Evolutionary conservation across 805 yeast genomes (phyloP), one percentile per base, ranked within the genome.

Genomic region (Danielozyma ontarioensis): DNA sequence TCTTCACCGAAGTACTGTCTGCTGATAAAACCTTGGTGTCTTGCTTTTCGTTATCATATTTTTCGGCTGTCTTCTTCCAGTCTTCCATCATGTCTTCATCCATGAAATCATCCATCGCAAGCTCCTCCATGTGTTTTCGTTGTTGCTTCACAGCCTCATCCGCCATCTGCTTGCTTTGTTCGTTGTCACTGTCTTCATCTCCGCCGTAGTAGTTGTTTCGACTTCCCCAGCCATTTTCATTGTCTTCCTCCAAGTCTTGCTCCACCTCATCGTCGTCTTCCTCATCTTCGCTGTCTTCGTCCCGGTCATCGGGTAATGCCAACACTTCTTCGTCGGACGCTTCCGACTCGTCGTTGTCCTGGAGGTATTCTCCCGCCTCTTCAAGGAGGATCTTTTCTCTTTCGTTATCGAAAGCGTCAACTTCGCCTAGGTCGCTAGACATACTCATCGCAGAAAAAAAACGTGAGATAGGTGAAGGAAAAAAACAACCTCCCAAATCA

Each of bases 101-200:
- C 46, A 65, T 45, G 36, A 54, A 66, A 39, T 66, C 61, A 53
- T 71, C 84, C 73, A 83, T 79, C 29, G 78, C 76, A 46, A 89
- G 66, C 28, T 83, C 94, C 44, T 77, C 77, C 37, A 86, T 60
- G 55, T 88, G 70, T 40, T 58, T 59, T 63, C 83, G 83, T 60
- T 89, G 97, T 45, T 86, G 78, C 51, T 87, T 78, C 31, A 85
- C 51, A 0, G 97, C 97, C 59, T 93, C 97, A 46, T 77, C 79
- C 37, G 90, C 93, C 60, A 88, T 80, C 41, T 76, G 79, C 41
- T 76, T 79, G 4, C 86, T 83, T 21, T 78, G 80, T 34, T 78
- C 94, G 21, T 81, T 90, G 42, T 84, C 94, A 56, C 70, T 85
- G 44, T 62, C 71, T 13, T 71, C 75, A 40, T 76, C 83, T n/a